These are phyloP conservation scores for Cyberlindnera suaveolens DNA, from an alignment of 805 yeast species.

Conservation along the genomic window DNA sequence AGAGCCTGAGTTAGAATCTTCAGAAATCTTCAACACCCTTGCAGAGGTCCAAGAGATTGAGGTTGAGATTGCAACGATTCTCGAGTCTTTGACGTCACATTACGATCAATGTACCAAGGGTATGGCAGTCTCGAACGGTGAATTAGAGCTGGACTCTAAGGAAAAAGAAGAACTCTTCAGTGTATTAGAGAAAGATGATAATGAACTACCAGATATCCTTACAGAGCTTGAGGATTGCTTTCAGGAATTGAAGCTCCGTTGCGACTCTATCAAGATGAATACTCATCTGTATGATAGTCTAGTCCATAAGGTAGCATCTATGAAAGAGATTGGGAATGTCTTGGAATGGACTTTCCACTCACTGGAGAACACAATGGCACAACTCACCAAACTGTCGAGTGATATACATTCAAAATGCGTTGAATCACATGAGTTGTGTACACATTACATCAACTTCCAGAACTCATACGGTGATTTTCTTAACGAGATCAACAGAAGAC, in stretches of 20 bases:
- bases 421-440: slow-evolving; percentile 30
- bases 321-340: slow-evolving; percentile 7
- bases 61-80: slow-evolving; percentile 59
- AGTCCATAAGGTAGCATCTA: not conserved
- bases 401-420: slow-evolving; percentile 14
- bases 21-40: slow-evolving; percentile 18
- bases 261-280: not conserved
- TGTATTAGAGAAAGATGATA: slow-evolving; percentile 46
- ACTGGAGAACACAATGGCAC: slow-evolving; percentile 13
- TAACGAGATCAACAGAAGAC: slow-evolving; percentile 48
- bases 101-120: slow-evolving; percentile 71
- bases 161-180: slow-evolving; percentile 35
- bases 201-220: slow-evolving; percentile 53
- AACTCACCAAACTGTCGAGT: slow-evolving; percentile 1
- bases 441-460: slow-evolving; percentile 46
- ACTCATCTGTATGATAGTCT: not conserved
- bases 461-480: slow-evolving; percentile 46
- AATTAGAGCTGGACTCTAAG: slow-evolving; percentile 20
- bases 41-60: slow-evolving; percentile 47
- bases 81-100: slow-evolving; percentile 72
- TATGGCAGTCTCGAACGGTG: slow-evolving; percentile 27
- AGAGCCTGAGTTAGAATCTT: not conserved
- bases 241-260: not conserved
- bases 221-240: slow-evolving; percentile 33
- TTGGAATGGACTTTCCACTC: slow-evolving; percentile 8